These are phyloP conservation scores for Oryza meyeriana DNA, from an alignment of 176 grass and related monocot species.

Conservation along the genomic window DNA sequence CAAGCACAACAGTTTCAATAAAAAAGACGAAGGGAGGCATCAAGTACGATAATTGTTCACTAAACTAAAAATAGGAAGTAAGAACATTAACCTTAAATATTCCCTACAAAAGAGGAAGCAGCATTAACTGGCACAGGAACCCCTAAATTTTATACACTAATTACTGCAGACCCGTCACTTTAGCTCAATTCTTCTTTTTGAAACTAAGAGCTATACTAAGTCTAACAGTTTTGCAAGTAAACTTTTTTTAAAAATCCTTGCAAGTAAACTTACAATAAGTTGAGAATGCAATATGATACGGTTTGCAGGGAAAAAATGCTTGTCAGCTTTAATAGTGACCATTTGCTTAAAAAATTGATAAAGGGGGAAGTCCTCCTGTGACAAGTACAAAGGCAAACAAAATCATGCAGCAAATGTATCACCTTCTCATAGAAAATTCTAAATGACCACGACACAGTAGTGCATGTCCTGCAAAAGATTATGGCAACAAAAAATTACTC, in stretches of 20 bases:
- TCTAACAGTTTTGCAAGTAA: conserved; percentile 13
- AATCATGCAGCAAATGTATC: conserved; percentile 7
- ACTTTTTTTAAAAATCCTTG: too few species aligned
- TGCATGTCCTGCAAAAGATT: conserved; percentile 84
- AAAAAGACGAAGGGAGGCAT: background rate
- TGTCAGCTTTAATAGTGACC: background rate
- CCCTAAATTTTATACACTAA: background rate
- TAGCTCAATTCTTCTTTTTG: background rate
- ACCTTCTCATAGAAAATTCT: conserved; percentile 99
- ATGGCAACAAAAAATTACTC: conserved; percentile 14
- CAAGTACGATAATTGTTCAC: background rate
- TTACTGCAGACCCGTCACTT: conserved; percentile 3
- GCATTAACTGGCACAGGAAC: background rate
- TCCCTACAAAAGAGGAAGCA: background rate
- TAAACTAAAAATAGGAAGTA: conserved; percentile 16
- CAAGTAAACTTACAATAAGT: conserved; percentile 11
- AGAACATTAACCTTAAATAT: background rate
- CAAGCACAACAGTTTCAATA: background rate
- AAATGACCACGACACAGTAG: conserved; percentile 98
- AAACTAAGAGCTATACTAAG: conserved; percentile 5
- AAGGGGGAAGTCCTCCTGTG: background rate
- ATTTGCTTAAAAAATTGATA: background rate
- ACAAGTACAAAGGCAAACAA: background rate
- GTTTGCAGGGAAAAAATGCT: conserved; percentile 9
- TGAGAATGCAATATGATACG: background rate